Evolutionary conservation across 139 green algal genomes (phyloP).

Genomic region (Chlorella vulgaris): DNA sequence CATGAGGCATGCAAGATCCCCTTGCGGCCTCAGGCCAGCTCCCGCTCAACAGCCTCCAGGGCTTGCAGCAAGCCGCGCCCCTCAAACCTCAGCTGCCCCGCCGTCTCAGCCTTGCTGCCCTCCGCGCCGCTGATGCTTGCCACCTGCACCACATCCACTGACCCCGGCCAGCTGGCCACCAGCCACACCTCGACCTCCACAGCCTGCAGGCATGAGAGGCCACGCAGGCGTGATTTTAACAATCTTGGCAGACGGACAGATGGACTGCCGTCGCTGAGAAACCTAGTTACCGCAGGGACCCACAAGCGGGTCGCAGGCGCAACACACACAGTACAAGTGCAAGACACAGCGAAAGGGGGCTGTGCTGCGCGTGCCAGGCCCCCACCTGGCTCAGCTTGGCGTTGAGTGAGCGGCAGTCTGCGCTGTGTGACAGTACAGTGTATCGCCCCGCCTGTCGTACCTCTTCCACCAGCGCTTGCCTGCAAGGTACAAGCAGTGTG

Average conservation of each 20-base stretch:
- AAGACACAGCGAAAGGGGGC: too few species aligned
- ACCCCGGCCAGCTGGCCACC: slow-evolving; percentile 19
- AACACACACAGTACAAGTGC: too few species aligned
- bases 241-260: too few species aligned
- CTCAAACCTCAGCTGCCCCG: slow-evolving; percentile 1
- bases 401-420: neutral
- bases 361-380: too few species aligned
- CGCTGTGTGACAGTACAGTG: neutral
- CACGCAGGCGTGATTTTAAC: too few species aligned
- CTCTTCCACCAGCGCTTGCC: slow-evolving; percentile 29
- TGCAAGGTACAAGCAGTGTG: neutral
- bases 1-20: neutral
- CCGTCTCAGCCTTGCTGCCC: slow-evolving; percentile 10
- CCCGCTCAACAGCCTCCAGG: slow-evolving; percentile 29
- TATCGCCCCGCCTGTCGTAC: neutral
- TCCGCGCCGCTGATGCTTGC: neutral
- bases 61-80: slow-evolving; percentile 19
- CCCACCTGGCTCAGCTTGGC: slow-evolving; percentile 12
- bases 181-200: slow-evolving; percentile 17
- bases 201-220: neutral
- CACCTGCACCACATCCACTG: slow-evolving; percentile 16
- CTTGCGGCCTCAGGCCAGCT: slow-evolving; percentile 5
- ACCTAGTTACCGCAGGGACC: too few species aligned
- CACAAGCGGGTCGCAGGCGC: too few species aligned
- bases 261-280: too few species aligned